These are phyloP conservation scores for Betula pendula DNA, from an alignment of 306 rosid genomes.

Conservation along the genomic window DNA sequence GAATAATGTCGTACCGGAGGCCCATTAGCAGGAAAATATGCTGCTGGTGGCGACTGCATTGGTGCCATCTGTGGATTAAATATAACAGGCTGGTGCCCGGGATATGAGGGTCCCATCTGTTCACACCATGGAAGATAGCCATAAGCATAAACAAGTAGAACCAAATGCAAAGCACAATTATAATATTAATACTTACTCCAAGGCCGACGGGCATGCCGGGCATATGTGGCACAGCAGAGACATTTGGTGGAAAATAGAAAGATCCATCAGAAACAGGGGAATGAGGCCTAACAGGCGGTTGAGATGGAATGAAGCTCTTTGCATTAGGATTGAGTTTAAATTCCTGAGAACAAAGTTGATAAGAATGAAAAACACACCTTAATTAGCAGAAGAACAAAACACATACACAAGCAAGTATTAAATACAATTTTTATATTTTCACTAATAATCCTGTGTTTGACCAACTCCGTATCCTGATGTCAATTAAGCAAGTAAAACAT, in stretches of 20 bases:
- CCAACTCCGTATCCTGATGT: not conserved
- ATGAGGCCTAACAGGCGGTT: slow-evolving; percentile 69
- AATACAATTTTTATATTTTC: slow-evolving; percentile 2
- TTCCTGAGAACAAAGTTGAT: slow-evolving; percentile 52
- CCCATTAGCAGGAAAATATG: slow-evolving; percentile 81
- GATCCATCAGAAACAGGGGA: slow-evolving; percentile 87
- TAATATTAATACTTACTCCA: slow-evolving; percentile 59
- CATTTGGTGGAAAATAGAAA: slow-evolving; percentile 63
- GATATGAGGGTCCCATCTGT: slow-evolving; percentile 78
- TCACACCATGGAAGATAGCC: slow-evolving; percentile 27
- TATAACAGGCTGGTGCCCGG: slow-evolving; percentile 71
- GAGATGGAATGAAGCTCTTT: slow-evolving; percentile 81
- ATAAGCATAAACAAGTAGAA: slow-evolving; percentile 10
- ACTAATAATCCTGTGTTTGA: not conserved
- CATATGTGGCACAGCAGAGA: slow-evolving; percentile 67
- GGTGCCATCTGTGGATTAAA: slow-evolving; percentile 75
- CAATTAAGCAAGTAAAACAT: not conserved
- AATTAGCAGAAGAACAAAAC: slow-evolving; percentile 15
- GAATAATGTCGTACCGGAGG: slow-evolving; percentile 65
- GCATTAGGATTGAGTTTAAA: slow-evolving; percentile 94
- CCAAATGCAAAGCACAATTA: slow-evolving; percentile 11
- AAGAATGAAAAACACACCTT: slow-evolving; percentile 8
- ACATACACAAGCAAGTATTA: not conserved
- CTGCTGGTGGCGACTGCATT: slow-evolving; percentile 70
- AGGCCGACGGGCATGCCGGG: slow-evolving; percentile 75